phyloP scores from a whole-genome alignment of 2,329 filamentous ascomycete genomes.

The Paracorniculantispora psalliotae region DNA sequence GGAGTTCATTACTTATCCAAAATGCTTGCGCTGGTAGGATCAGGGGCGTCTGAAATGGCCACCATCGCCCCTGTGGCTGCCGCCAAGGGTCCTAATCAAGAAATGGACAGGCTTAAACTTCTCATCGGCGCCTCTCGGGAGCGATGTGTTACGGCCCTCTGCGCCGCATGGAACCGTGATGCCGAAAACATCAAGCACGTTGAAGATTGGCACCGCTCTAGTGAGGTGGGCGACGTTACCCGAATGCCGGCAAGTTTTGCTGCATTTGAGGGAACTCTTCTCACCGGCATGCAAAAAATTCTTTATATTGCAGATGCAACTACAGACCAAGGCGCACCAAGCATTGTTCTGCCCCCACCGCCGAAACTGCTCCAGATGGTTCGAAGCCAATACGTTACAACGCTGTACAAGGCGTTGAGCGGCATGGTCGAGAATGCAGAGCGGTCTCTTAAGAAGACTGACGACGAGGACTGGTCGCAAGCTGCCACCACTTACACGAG shows the following conservation, averaged over 20 bases:
- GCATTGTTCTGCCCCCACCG: conserved; percentile 80
- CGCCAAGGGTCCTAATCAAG: conserved; percentile 40
- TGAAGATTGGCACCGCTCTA: conserved; percentile 86
- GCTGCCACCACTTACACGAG: conserved; percentile 16
- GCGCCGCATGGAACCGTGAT: conserved; percentile 87
- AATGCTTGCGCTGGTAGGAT: conserved; percentile 77
- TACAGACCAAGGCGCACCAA: conserved; percentile 64
- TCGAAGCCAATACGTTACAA: conserved; percentile 85
- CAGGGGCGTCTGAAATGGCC: conserved; percentile 80
- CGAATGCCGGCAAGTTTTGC: conserved; percentile 85
- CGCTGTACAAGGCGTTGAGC: conserved; percentile 86
- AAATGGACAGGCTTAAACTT: conserved; percentile 66
- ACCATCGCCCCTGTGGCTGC: conserved; percentile 62
- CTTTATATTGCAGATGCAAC: conserved; percentile 86
- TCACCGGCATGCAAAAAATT: conserved; percentile 89
- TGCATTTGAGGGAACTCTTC: conserved; percentile 75
- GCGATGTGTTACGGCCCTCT: conserved; percentile 77
- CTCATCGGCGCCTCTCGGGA: conserved; percentile 78
- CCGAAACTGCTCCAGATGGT: conserved; percentile 88
- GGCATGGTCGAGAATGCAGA: conserved; percentile 98
- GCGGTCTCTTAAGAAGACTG: conserved; percentile 59
- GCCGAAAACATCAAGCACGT: conserved; percentile 87
- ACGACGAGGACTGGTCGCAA: conserved; percentile 57
- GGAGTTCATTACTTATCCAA: conserved; percentile 87
- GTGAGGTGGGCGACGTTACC: conserved; percentile 80